A percentile compares a stretch with the other conserved stretches of the same genome.
phyloP scores from a whole-genome alignment of 2,329 filamentous ascomycete genomes.

The Beauveria australis region DNA sequence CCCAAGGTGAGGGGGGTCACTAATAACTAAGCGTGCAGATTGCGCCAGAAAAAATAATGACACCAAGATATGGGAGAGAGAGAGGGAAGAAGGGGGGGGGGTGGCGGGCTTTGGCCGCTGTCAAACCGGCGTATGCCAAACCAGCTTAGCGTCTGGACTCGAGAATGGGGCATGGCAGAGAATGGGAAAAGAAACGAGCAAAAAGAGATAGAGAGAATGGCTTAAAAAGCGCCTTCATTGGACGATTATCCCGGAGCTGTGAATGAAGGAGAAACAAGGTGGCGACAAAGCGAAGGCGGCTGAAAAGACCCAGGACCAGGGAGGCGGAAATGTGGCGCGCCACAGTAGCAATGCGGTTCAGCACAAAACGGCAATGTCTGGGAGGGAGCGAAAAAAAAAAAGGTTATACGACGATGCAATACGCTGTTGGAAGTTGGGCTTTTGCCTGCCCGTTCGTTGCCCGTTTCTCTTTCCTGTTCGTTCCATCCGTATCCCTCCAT shows the following conservation, averaged over 20 bases:
- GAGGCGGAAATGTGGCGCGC: background rate
- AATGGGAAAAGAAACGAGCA: background rate
- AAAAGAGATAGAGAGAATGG: background rate
- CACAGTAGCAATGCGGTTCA: background rate
- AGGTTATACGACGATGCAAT: background rate
- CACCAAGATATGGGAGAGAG: background rate
- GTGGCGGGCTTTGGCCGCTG: background rate
- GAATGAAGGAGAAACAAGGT: background rate
- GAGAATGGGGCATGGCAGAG: conserved; percentile 4
- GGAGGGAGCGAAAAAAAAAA: background rate
- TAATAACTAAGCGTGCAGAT: background rate
- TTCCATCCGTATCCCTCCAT: background rate
- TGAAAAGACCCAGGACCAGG: conserved; percentile 1
- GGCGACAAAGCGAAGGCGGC: background rate
- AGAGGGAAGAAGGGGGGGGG: background rate
- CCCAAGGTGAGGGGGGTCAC: background rate
- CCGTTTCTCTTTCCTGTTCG: no score
- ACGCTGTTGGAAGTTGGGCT: background rate
- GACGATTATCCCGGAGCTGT: background rate
- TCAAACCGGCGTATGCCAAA: conserved; percentile 5
- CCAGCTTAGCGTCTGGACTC: conserved; percentile 7
- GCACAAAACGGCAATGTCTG: background rate
- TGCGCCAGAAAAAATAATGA: background rate
- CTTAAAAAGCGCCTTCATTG: background rate
- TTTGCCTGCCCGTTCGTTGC: background rate